Evolutionary conservation across 768 basidiomycete genomes (phyloP).

Genomic region (Suillus alpinus): DNA sequence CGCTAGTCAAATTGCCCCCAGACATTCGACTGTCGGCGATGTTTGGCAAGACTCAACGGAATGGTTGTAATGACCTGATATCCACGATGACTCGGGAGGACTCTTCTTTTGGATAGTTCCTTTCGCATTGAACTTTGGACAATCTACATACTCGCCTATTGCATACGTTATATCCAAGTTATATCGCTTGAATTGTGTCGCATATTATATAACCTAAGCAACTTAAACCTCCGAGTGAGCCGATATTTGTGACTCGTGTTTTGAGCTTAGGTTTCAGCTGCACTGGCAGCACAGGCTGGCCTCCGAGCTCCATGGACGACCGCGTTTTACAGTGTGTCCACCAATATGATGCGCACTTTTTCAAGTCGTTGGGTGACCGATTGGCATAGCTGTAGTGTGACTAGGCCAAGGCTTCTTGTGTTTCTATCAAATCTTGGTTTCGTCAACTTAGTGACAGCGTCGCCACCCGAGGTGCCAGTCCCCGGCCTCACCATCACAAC

Average conservation of each 20-base stretch:
- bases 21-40: slow-evolving; percentile 33
- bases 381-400: background rate
- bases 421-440: no score
- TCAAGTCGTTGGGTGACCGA: background rate
- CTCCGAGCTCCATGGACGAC: background rate
- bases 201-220: background rate
- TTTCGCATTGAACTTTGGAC: background rate
- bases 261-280: background rate
- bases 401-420: background rate
- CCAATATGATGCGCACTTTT: background rate
- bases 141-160: background rate
- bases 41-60: slow-evolving; percentile 14
- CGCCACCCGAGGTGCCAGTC: background rate
- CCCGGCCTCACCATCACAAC: no score
- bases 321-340: background rate
- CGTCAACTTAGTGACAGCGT: background rate
- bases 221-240: background rate
- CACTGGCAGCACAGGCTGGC: background rate
- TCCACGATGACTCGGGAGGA: slow-evolving; percentile 1
- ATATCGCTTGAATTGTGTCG: background rate
- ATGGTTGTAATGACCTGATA: slow-evolving; percentile 5
- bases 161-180: background rate
- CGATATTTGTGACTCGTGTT: background rate
- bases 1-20: slow-evolving; percentile 72
- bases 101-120: background rate